phyloP scores from a whole-genome alignment of 306 rosid genomes.

The Quercus glauca region DNA sequence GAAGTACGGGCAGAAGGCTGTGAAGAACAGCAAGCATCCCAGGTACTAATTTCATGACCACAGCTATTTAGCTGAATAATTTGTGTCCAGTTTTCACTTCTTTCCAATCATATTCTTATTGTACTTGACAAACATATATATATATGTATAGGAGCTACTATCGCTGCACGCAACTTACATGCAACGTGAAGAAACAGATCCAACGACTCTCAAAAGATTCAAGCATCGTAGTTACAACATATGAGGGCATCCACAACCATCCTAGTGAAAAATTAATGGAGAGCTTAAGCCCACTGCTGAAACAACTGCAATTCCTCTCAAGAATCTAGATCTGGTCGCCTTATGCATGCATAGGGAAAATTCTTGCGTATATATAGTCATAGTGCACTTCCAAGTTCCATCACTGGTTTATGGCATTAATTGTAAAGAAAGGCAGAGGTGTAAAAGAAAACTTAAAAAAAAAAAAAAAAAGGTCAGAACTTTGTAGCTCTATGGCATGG shows the following conservation, averaged over 20 bases:
- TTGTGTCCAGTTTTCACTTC: too few species aligned
- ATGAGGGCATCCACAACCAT: conserved; percentile 88
- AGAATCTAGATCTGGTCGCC: conserved; percentile 30
- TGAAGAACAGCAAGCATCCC: conserved; percentile 70
- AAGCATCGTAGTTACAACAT: conserved; percentile 83
- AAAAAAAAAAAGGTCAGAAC: too few species aligned
- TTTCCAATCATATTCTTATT: too few species aligned
- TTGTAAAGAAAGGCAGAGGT: not conserved
- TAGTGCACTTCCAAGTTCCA: not conserved
- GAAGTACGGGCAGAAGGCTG: conserved; percentile 92
- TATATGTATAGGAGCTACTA: conserved; percentile 65
- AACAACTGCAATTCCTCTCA: conserved; percentile 80
- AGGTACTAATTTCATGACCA: conserved; percentile 37
- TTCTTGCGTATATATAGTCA: not conserved
- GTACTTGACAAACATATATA: too few species aligned
- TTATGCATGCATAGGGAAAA: not conserved
- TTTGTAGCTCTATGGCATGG: too few species aligned
- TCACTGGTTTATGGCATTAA: not conserved
- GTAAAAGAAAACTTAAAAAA: not conserved
- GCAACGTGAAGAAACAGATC: conserved; percentile 89
- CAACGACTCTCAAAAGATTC: conserved; percentile 84
- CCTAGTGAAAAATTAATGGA: conserved; percentile 88
- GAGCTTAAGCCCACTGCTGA: conserved; percentile 82
- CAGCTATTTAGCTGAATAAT: too few species aligned
- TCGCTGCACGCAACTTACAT: conserved; percentile 85